Evolutionary conservation across 495 filamentous ascomycete genomes (phyloP).

Genomic region (Penicillium waksmanii): DNA sequence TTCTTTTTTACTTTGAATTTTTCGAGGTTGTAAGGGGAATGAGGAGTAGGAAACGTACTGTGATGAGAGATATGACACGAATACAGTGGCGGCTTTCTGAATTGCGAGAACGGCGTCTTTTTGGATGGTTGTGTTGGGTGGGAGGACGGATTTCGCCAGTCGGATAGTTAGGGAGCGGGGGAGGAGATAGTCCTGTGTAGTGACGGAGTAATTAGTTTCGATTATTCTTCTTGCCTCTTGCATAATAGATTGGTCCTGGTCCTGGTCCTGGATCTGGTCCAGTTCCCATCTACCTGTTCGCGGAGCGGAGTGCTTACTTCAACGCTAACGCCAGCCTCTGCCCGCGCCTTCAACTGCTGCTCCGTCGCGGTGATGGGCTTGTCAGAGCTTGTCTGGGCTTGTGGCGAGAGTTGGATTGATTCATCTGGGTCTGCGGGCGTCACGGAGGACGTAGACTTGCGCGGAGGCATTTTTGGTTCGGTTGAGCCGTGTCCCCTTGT

Average conservation of each 20-base stretch:
- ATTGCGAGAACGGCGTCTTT: slow-evolving; percentile 91
- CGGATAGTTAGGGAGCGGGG: slow-evolving; percentile 93
- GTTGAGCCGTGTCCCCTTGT: no score
- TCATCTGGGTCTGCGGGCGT: slow-evolving; percentile 35
- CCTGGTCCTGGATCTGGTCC: no score
- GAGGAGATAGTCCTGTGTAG: slow-evolving; percentile 77
- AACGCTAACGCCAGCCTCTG: slow-evolving; percentile 47
- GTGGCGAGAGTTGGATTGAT: slow-evolving; percentile 19
- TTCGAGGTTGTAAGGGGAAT: no score
- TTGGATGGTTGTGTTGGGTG: slow-evolving; percentile 90
- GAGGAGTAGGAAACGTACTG: slow-evolving; percentile 61
- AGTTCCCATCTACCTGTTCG: no score
- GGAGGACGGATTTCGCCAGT: slow-evolving; percentile 95
- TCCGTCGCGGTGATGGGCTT: slow-evolving; percentile 47
- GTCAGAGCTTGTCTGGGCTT: slow-evolving; percentile 20
- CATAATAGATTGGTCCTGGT: no score
- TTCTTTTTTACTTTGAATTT: no score
- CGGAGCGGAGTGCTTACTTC: slow-evolving; percentile 36
- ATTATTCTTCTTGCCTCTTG: neutral
- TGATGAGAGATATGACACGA: slow-evolving; percentile 85
- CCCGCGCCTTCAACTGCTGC: slow-evolving; percentile 50
- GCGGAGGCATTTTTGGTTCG: slow-evolving; percentile 33
- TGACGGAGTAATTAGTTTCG: slow-evolving; percentile 6
- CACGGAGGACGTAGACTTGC: slow-evolving; percentile 42
- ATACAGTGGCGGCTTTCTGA: slow-evolving; percentile 91